Base-by-base conservation (phyloP, 306 rosid genomes). In the Cucumis hystrix region DNA sequence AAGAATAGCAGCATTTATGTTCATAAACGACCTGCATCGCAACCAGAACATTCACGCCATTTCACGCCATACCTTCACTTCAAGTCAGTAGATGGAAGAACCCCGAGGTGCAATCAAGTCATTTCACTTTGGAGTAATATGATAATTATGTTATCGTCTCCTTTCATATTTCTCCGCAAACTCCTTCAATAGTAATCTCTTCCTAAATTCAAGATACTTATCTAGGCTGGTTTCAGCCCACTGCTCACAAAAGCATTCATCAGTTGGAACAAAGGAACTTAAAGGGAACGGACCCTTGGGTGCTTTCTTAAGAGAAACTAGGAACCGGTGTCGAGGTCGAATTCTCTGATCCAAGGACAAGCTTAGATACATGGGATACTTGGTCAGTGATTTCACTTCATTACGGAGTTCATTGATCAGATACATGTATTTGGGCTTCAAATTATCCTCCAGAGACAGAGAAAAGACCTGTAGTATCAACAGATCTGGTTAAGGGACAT, bases 231-330 rank as follows among this genome's bases (percentile, higher is more conserved):
- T 96, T 63, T 88, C 89, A 61, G 98, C 99, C 98, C 98, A 96
- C 79, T 83, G 91, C 79, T 91, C 90, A 79, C 99, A 96, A 84
- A 96, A 96, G 79, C 81, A 74, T 80, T 96, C 98, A 73, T 96
- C 99, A 9, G 97, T 96, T 56, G 98, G 99, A 71, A 96, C 91
- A 10, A 96, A 79, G 75, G 97, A 91, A 79, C 93, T 84, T 28
- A 96, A 90, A 47, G 99, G 99, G 85, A 96, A 96, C 5, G 99
- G 99, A 5, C 99, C 99, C 80, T 92, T 89, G 11, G 98, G 99
- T 67, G 91, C 98, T 88, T 92, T 96, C 97, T 96, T 92, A 41
- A 96, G 87, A 20, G 88, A 84, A 84, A 96, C 97, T 82, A 96
- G 83, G 87, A 92, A 96, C 83, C 84, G 86, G 79, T 96, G 98